Percentiles rank a stretch among this genome's conserved stretches.
These are phyloP conservation scores for Yamadazyma siamensis DNA, from an alignment of 1,139 yeast species.

Conservation along the genomic window DNA sequence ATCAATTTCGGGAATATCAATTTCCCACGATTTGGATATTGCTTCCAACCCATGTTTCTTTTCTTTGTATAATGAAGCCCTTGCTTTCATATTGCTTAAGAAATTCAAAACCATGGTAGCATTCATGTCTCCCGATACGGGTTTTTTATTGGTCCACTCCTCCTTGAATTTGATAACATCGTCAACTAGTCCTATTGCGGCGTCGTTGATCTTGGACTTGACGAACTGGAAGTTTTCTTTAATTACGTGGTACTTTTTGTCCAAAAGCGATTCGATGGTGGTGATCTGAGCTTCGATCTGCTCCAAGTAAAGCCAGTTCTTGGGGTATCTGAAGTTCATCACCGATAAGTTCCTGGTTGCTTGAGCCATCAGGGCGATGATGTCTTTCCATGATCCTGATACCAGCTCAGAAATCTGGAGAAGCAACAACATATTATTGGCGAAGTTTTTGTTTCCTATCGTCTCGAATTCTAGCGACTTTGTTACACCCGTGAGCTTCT, in stretches of 20 bases:
- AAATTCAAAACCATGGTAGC: slow-evolving; percentile 52
- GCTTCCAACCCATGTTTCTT: slow-evolving; percentile 20
- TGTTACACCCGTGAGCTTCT: slow-evolving; percentile 1
- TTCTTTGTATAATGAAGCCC: slow-evolving; percentile 16
- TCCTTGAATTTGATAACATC: slow-evolving; percentile 20
- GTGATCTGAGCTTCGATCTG: slow-evolving; percentile 55
- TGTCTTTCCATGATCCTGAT: slow-evolving; percentile 24
- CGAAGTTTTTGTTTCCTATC: slow-evolving; percentile 11
- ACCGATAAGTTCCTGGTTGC: slow-evolving; percentile 44
- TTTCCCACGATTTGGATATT: slow-evolving; percentile 39
- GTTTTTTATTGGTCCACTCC: slow-evolving; percentile 36
- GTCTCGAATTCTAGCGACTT: slow-evolving; percentile 9
- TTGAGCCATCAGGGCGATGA: slow-evolving; percentile 21
- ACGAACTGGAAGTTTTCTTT: slow-evolving; percentile 42
- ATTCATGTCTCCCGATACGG: slow-evolving; percentile 30
- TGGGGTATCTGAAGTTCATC: slow-evolving; percentile 36
- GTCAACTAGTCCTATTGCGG: slow-evolving; percentile 36
- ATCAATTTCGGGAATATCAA: slow-evolving; percentile 10
- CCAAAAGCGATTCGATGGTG: slow-evolving; percentile 42
- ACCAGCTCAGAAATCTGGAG: slow-evolving; percentile 12
- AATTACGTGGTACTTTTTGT: slow-evolving; percentile 35
- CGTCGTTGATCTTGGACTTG: slow-evolving; percentile 38
- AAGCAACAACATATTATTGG: slow-evolving; percentile 7
- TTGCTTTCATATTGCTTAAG: slow-evolving; percentile 42
- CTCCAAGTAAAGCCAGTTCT: slow-evolving; percentile 60